Conservation (phyloP, 192 early-diverging fungal genomes). For the Allomyces macrogynus region DNA sequence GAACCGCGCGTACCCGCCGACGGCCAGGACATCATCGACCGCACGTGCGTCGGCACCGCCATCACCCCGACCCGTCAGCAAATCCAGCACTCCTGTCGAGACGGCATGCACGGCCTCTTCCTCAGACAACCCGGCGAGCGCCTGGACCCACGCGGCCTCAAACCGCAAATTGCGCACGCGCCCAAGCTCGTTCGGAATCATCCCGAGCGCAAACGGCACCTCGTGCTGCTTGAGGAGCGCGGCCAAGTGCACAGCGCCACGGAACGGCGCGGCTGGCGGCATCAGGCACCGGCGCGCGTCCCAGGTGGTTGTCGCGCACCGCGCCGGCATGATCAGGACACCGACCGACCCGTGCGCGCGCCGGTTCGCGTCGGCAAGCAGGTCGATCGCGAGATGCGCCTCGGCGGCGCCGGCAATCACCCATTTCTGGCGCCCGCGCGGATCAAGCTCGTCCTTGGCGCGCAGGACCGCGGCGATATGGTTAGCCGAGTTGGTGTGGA, state of each 20-base stretch:
- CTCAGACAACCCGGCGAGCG: background rate
- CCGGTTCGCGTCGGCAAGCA: background rate
- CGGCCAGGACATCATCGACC: background rate
- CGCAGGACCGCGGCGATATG: background rate
- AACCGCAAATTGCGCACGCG: background rate
- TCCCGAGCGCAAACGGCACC: slow-evolving; percentile 50
- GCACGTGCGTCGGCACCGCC: too few relatives aligned
- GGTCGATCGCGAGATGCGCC: background rate
- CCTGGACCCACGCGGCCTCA: background rate
- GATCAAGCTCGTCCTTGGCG: background rate
- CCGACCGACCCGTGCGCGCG: background rate
- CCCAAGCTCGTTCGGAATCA: slow-evolving; percentile 18
- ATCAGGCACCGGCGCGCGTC: background rate
- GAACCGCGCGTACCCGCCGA: background rate
- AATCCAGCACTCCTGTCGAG: background rate
- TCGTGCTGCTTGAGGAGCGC: slow-evolving; percentile 39
- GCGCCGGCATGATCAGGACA: background rate
- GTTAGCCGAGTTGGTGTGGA: background rate
- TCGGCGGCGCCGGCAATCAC: background rate
- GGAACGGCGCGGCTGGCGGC: slow-evolving; percentile 28
- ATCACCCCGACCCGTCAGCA: background rate
- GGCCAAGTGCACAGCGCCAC: slow-evolving; percentile 29
- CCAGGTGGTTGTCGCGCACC: background rate
- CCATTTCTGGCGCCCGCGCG: background rate
- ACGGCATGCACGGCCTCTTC: background rate